Evolutionary conservation across 306 rosid species (phyloP).

Genomic region (Quercus suber): DNA sequence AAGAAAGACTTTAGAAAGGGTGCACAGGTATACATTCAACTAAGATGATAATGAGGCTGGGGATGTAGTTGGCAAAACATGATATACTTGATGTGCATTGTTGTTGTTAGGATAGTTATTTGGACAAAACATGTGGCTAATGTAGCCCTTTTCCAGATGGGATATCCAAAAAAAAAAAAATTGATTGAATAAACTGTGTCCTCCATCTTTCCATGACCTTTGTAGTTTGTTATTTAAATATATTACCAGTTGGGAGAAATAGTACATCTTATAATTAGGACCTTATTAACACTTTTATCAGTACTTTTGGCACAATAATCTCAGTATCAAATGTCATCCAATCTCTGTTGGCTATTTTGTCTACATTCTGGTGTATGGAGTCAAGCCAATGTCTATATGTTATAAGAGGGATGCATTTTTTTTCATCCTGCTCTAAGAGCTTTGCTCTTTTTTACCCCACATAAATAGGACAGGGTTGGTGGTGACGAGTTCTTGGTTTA

Average conservation of each 20-base stretch:
- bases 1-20: constrained; percentile 95
- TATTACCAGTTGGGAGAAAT: constrained; percentile 4
- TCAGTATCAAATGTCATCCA: background rate
- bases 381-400: background rate
- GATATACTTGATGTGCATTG: background rate
- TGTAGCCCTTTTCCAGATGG: constrained; percentile 1
- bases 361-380: background rate
- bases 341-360: background rate
- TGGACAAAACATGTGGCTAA: constrained; percentile 9
- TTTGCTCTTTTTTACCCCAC: background rate
- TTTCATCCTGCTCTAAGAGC: background rate
- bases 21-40: constrained; percentile 75
- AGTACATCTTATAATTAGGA: background rate
- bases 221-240: background rate
- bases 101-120: constrained; percentile 9
- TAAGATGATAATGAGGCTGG: constrained; percentile 10
- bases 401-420: background rate
- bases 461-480: background rate
- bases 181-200: background rate
- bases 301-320: no score
- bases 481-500: background rate
- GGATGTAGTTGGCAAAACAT: constrained; percentile 15
- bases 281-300: background rate
- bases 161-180: background rate
- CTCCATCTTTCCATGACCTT: constrained; percentile 8